Percentiles rank a stretch among this genome's conserved stretches.
Evolutionary conservation across 345 rosid genomes (phyloP).

Genomic region (Populus ilicifolia): DNA sequence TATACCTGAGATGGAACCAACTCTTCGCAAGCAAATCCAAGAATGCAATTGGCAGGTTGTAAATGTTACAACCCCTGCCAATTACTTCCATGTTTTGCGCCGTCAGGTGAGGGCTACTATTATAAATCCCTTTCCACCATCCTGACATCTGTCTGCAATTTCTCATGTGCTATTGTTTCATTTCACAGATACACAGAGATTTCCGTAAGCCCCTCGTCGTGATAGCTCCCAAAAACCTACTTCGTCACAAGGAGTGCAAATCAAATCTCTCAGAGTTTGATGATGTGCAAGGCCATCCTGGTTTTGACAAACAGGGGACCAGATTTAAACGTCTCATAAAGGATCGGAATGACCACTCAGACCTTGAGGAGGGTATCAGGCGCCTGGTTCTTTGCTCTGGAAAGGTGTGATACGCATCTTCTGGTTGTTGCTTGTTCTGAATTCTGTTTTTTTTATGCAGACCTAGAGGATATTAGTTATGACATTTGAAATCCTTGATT

Average conservation of each 20-base stretch:
- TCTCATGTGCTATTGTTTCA: not conserved
- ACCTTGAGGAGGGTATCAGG: slow-evolving; percentile 78
- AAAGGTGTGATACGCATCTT: slow-evolving; percentile 41
- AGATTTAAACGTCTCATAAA: slow-evolving; percentile 87
- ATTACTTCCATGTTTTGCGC: slow-evolving; percentile 75
- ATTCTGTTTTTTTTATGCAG: not conserved
- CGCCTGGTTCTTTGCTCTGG: slow-evolving; percentile 92
- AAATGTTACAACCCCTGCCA: slow-evolving; percentile 85
- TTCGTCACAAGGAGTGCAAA: slow-evolving; percentile 87
- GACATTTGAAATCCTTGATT: slow-evolving; percentile 3
- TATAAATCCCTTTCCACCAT: not conserved
- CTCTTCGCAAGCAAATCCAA: slow-evolving; percentile 71
- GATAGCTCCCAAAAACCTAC: slow-evolving; percentile 87
- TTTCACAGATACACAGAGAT: slow-evolving; percentile 68
- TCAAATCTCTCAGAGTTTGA: slow-evolving; percentile 92
- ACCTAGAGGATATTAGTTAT: not conserved
- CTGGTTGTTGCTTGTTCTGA: not conserved
- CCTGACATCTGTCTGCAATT: not conserved
- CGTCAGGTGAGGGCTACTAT: slow-evolving; percentile 50
- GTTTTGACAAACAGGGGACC: slow-evolving; percentile 95
- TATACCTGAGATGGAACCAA: slow-evolving; percentile 81
- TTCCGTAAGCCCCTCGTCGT: slow-evolving; percentile 89
- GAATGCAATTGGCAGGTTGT: slow-evolving; percentile 89
- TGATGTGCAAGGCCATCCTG: slow-evolving; percentile 92
- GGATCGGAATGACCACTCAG: slow-evolving; percentile 77